Evolutionary conservation across 805 yeast species (phyloP).

Genomic region (baker's yeast (Saccharomyces cerevisiae)): DNA sequence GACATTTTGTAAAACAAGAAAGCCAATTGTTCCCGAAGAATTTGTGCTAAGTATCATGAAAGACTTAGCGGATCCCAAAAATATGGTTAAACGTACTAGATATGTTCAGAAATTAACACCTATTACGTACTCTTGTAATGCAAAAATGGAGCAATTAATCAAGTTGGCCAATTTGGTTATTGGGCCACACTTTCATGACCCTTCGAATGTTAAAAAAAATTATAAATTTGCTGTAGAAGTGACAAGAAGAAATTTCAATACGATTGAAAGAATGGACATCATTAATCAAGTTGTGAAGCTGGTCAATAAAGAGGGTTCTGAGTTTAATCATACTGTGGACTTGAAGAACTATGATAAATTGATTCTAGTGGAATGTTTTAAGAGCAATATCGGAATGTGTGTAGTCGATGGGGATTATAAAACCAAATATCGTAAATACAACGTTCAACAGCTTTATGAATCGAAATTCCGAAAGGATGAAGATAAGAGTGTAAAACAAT

Average conservation of each 20-base stretch:
- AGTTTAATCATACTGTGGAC: conserved; percentile 66
- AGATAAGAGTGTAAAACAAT: not conserved
- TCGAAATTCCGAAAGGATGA: conserved; percentile 23
- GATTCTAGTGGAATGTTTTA: conserved; percentile 80
- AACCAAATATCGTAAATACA: conserved; percentile 55
- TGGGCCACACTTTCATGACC: conserved; percentile 57
- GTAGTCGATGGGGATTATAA: conserved; percentile 55
- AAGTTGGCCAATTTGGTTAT: conserved; percentile 54
- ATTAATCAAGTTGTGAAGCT: conserved; percentile 62
- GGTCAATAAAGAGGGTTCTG: conserved; percentile 48
- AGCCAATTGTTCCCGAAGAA: conserved; percentile 69
- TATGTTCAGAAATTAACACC: conserved; percentile 79
- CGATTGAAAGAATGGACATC: conserved; percentile 62
- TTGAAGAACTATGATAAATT: conserved; percentile 71
- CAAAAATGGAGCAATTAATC: conserved; percentile 58
- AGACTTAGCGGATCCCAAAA: conserved; percentile 43
- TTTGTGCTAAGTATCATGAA: conserved; percentile 59
- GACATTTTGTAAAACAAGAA: conserved; percentile 70
- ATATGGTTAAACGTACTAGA: conserved; percentile 47
- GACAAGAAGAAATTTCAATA: conserved; percentile 67
- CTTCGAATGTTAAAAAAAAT: conserved; percentile 29
- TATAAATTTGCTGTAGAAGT: conserved; percentile 72
- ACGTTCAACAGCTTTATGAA: conserved; percentile 72
- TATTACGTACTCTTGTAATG: conserved; percentile 62
- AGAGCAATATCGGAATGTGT: conserved; percentile 79